phyloP scores from a whole-genome alignment of 352 stramenopile species.

The Globisporangium mamillatum region DNA sequence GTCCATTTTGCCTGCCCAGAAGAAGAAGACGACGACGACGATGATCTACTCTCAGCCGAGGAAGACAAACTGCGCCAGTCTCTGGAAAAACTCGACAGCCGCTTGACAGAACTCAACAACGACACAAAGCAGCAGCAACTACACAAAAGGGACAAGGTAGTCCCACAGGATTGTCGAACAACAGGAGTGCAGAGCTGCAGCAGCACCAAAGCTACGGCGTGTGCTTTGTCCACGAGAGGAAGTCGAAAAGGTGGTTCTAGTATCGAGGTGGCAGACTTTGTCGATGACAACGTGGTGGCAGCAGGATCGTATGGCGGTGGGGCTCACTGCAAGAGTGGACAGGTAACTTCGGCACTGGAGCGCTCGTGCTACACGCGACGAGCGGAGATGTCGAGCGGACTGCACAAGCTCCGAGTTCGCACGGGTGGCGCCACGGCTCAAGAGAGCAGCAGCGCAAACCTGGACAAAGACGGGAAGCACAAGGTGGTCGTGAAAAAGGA shows the following conservation, averaged over 20 bases:
- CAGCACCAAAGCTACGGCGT: not conserved
- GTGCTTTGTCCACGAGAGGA: not conserved
- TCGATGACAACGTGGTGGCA: constrained; percentile 22
- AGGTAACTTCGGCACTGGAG: constrained; percentile 29
- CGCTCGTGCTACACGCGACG: constrained; percentile 40
- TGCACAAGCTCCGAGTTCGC: constrained; percentile 55
- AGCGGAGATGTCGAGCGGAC: constrained; percentile 46
- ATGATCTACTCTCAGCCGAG: constrained; percentile 35
- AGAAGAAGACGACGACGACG: constrained; percentile 19
- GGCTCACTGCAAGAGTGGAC: constrained; percentile 31
- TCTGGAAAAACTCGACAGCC: constrained; percentile 47
- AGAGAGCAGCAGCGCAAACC: constrained; percentile 17
- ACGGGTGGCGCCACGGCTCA: constrained; percentile 28
- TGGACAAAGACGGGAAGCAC: constrained; percentile 40
- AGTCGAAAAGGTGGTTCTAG: not conserved
- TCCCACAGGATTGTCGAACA: not conserved
- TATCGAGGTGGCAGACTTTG: not conserved
- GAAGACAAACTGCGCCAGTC: constrained; percentile 49
- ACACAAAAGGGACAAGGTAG: constrained; percentile 8
- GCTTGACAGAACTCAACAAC: constrained; percentile 26
- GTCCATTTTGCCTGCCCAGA: not conserved
- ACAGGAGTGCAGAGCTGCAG: not conserved
- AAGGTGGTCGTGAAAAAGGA: constrained; percentile 62
- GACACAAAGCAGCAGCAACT: not conserved
- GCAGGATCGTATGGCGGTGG: constrained; percentile 44